These are phyloP conservation scores for Neopestalotiopsis rosae DNA, from an alignment of 2,329 filamentous ascomycete genomes.

Conservation along the genomic window DNA sequence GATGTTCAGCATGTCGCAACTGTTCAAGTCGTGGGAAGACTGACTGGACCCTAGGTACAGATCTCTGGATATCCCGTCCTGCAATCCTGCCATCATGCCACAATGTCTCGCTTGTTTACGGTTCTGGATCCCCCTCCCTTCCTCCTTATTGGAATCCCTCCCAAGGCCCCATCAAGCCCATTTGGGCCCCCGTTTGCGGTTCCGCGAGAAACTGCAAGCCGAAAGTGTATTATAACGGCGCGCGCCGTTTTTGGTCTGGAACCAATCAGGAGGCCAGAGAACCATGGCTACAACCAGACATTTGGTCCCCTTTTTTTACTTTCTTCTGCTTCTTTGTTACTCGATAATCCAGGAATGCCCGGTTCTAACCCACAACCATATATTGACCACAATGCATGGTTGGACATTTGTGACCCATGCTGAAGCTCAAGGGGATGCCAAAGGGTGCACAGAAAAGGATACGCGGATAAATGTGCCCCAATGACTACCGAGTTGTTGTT, in stretches of 20 bases:
- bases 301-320: neutral
- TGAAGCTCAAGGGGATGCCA: neutral
- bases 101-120: neutral
- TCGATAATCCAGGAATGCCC: too few relatives aligned
- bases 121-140: neutral
- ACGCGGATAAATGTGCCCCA: neutral
- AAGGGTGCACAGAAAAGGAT: neutral
- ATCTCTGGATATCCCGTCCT: neutral
- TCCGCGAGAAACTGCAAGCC: neutral
- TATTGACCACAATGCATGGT: too few relatives aligned
- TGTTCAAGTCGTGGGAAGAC: neutral
- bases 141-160: neutral
- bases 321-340: too few relatives aligned
- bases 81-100: neutral
- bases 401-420: neutral
- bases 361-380: too few relatives aligned
- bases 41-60: neutral
- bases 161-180: too few relatives aligned
- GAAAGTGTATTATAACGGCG: neutral
- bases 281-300: neutral
- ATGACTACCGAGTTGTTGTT: neutral
- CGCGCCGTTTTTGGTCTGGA: neutral
- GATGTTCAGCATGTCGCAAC: neutral
- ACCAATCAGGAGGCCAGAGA: neutral
- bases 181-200: neutral